Evolutionary conservation across 2,329 filamentous ascomycete species (phyloP), one percentile per base, ranked within the genome.

Genomic region (Exophiala alcalophila): DNA sequence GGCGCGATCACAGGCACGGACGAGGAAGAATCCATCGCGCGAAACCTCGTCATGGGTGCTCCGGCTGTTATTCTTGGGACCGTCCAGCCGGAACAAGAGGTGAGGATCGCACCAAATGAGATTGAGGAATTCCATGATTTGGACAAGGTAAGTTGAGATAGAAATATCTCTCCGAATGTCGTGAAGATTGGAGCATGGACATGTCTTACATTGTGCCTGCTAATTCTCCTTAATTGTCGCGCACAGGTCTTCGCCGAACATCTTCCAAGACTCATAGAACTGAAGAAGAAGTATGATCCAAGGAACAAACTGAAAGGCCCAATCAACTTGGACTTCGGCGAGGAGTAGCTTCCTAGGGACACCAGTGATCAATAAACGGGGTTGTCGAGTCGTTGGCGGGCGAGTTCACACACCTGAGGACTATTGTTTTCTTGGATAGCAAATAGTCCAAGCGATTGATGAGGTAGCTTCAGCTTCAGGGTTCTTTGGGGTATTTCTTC

Each of bases 111-210:
- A 11, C 43, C 47, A 2, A 48, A 48, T 29, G 44, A 23, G 9
- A 10, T 50, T 15, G 44, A 50, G 19, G 34, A 40, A n/a, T 50
- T 43, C 27, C 47, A 50, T 26, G 37, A 44, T 16, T 12, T 50
- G 30, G 35, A 36, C 20, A 15, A 16, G 6, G 38, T 47, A 21
- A 29, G 40, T 44, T n/a, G n/a, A 12, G 5, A 19, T 36, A n/a
- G 27, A 4, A n/a, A n/a, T 10, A 12, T 28, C 26, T 16, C 8
- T 29, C 8, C 10, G 7, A 30, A n/a, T n/a, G n/a, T n/a, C n/a
- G n/a, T n/a, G n/a, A n/a, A n/a, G n/a, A n/a, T n/a, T n/a, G n/a
- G n/a, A n/a, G n/a, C n/a, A n/a, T n/a, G n/a, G n/a, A n/a, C n/a
- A n/a, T n/a, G n/a, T n/a, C n/a, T n/a, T n/a, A n/a, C n/a, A n/a